Conservation (phyloP, 805 yeast species). For the Candida tammaniensis region DNA sequence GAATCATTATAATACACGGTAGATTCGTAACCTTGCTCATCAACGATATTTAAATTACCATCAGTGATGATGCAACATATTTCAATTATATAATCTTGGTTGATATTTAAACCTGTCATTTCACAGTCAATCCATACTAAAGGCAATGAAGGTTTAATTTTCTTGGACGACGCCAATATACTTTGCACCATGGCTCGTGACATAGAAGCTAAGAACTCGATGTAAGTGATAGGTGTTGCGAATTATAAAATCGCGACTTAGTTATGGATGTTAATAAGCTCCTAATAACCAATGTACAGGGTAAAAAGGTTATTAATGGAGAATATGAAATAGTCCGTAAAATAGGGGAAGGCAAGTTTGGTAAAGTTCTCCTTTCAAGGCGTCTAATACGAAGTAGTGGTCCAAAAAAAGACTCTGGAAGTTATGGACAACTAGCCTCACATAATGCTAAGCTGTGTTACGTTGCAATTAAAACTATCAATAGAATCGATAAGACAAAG, state of each 20-base stretch:
- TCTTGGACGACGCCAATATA: not conserved
- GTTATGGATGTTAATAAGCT: conserved; percentile 23
- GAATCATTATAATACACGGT: conserved; percentile 68
- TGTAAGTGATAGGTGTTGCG: too few species aligned
- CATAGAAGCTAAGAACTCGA: too few species aligned
- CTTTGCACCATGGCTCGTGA: not conserved
- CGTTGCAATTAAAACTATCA: conserved; percentile 45
- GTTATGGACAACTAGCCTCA: too few species aligned
- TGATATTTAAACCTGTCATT: conserved; percentile 92
- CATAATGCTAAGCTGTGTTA: too few species aligned
- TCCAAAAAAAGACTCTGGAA: too few species aligned
- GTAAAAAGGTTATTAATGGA: conserved; percentile 34
- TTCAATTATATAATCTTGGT: conserved; percentile 82
- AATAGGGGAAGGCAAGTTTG: conserved; percentile 44
- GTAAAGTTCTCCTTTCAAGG: conserved; percentile 40
- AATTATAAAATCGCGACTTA: conserved; percentile 1
- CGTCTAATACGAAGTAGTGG: conserved; percentile 15
- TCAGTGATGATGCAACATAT: conserved; percentile 90
- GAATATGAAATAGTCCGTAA: conserved; percentile 31
- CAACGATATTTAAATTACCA: conserved; percentile 68
- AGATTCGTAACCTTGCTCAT: conserved; percentile 72
- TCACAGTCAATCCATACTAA: conserved; percentile 98
- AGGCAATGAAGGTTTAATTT: conserved; percentile 21
- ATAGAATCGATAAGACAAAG: conserved; percentile 35
- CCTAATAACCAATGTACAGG: conserved; percentile 26